Evolutionary conservation across 208 protist genomes (phyloP).

Genomic region (Wallacemonas collosoma): DNA sequence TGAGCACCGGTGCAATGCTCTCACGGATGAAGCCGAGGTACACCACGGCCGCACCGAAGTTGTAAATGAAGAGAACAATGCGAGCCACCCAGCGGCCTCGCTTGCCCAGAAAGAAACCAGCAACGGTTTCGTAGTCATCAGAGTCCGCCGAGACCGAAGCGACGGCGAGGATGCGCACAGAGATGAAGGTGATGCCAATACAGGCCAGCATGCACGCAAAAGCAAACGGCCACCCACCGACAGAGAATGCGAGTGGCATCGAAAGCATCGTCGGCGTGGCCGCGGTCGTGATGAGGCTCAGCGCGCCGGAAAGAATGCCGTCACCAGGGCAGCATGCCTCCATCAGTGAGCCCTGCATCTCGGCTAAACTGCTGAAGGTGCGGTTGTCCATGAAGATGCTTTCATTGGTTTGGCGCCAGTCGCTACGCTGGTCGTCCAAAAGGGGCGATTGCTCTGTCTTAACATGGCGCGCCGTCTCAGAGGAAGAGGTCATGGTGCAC

Average conservation of each 20-base stretch:
- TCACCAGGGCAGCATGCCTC: conserved; percentile 75
- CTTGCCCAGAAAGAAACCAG: conserved; percentile 67
- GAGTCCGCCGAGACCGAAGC: conserved; percentile 71
- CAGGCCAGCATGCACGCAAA: conserved; percentile 50
- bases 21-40: conserved; percentile 80
- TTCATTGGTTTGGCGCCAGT: conserved; percentile 42
- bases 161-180: conserved; percentile 74
- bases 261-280: conserved; percentile 77
- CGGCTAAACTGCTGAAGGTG: conserved; percentile 75
- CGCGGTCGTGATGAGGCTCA: conserved; percentile 70
- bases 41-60: conserved; percentile 67
- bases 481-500: neutral
- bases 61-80: conserved; percentile 74
- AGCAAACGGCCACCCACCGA: conserved; percentile 61
- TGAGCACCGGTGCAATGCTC: conserved; percentile 53
- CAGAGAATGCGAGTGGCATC: conserved; percentile 69
- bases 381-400: conserved; percentile 66
- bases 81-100: conserved; percentile 55
- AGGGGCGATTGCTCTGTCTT: conserved; percentile 12
- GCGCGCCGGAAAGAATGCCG: conserved; percentile 60
- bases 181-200: conserved; percentile 64
- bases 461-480: neutral
- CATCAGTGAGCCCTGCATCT: conserved; percentile 72
- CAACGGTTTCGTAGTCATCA: conserved; percentile 80
- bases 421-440: conserved; percentile 6